Conservation (phyloP, 164 flowering plant species). For the Tetrastigma voinierianum region DNA sequence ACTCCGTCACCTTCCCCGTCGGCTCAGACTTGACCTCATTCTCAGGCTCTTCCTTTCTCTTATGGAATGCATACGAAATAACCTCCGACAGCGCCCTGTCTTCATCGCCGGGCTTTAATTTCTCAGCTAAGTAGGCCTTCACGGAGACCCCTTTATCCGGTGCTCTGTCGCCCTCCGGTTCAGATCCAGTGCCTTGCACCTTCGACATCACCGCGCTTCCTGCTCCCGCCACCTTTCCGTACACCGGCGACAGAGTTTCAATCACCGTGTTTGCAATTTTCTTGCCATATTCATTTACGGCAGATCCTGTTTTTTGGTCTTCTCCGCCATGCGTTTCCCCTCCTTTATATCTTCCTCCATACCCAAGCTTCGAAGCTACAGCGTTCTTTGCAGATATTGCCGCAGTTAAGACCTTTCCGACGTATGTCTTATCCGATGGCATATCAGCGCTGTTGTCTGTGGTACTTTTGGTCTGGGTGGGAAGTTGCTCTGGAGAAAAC, state of each 20-base stretch:
- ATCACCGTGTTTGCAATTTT: slow-evolving; percentile 27
- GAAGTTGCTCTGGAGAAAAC: slow-evolving; percentile 38
- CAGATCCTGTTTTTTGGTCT: slow-evolving; percentile 2
- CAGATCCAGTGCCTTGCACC: slow-evolving; percentile 12
- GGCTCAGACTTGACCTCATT: slow-evolving; percentile 7
- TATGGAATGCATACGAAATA: slow-evolving; percentile 35
- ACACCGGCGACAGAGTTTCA: slow-evolving; percentile 40
- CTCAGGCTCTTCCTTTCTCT: slow-evolving; percentile 19
- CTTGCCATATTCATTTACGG: slow-evolving; percentile 13
- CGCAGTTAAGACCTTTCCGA: background rate
- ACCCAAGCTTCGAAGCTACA: slow-evolving; percentile 15
- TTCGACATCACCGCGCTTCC: slow-evolving; percentile 38
- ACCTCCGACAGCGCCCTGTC: slow-evolving; percentile 47
- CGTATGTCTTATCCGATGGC: background rate
- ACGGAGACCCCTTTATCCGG: slow-evolving; percentile 42
- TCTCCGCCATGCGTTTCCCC: background rate
- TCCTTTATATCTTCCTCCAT: background rate
- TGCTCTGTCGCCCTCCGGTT: background rate
- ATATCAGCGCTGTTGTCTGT: background rate
- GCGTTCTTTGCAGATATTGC: slow-evolving; percentile 10
- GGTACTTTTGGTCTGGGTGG: slow-evolving; percentile 5
- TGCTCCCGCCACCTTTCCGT: slow-evolving; percentile 38
- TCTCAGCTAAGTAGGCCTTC: slow-evolving; percentile 48
- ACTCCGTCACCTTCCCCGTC: slow-evolving; percentile 40
- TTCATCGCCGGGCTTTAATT: slow-evolving; percentile 39